Evolutionary conservation across 192 early-diverging fungal genomes (phyloP), one percentile per base, ranked within the genome.

Genomic region (Rhizophagus prolifer): DNA sequence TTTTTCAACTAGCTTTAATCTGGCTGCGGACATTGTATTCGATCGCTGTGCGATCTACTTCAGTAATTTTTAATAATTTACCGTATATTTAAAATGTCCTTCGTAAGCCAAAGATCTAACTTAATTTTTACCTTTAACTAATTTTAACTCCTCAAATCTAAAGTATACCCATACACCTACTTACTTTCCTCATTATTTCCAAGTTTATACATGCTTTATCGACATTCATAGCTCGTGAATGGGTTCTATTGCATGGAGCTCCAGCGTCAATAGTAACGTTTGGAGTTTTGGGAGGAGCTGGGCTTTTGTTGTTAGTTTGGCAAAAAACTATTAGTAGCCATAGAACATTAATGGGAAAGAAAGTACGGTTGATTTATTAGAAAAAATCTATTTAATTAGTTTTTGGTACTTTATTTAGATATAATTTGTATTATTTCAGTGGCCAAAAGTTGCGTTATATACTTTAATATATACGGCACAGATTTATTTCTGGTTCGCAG

Each of bases 401-500:
- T 50, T 58, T 7, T 28, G n/a, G 21, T 19, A 16, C 28, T 8
- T 71, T 10, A 28, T 54, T 19, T 19, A 19, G 30, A 50, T 54
- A 26, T 54, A 26, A 8, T 19, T 28, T 50, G 44, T 54, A 8
- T 30, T 54, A 14, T 26, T 54, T 19, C 26, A 71, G 70, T 71
- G 70, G 70, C 47, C 47, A 30, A 71, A 50, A 47, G 46, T 71
- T 58, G 70, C 14, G 9, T 71, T 71, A 14, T 54, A 54, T 71
- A 58, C 70, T 9, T 19, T 71, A 71, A 54, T 58, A 30, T 71
- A 50, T 71, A 71, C 80, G 10, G 78, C 75, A 69, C 80, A 83
- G 26, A 74, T 83, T 75, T 83, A 79, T 65, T 58, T 81, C 12
- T 83, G 80, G 82, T 76, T 83, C 1, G 79, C 77, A 69, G 82